Evolutionary conservation across 2,329 filamentous ascomycete genomes (phyloP).

Genomic region (Pseudogymnoascus sp.): DNA sequence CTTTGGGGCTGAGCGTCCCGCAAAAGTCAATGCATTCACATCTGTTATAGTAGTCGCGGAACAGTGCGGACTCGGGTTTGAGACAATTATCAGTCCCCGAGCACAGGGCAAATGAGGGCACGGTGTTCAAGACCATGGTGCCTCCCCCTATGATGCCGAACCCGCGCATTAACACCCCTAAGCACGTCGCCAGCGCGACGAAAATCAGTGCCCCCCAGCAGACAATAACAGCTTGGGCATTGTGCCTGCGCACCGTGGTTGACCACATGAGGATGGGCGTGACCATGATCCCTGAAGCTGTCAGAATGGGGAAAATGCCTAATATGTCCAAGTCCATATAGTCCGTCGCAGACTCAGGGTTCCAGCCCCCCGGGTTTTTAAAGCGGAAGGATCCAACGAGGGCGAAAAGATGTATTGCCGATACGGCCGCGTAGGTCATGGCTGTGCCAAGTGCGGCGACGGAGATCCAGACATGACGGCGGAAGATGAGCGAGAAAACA

Average conservation of each 20-base stretch:
- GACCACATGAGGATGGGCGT: constrained; percentile 17
- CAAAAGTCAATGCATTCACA: constrained; percentile 15
- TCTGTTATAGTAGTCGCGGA: neutral
- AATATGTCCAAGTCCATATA: constrained; percentile 11
- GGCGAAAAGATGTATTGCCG: constrained; percentile 14
- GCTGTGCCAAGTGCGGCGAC: constrained; percentile 16
- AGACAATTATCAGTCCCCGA: neutral
- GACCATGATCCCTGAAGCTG: constrained; percentile 16
- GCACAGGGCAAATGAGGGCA: neutral
- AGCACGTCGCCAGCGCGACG: neutral
- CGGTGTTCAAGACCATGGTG: constrained; percentile 6
- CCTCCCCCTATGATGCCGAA: constrained; percentile 3
- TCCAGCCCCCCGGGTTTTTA: neutral
- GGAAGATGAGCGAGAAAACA: constrained; percentile 16
- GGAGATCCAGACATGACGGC: constrained; percentile 15
- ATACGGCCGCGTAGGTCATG: constrained; percentile 13
- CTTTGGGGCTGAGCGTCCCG: constrained; percentile 7
- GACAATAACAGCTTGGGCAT: constrained; percentile 14
- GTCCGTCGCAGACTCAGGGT: neutral
- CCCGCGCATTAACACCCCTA: constrained; percentile 15
- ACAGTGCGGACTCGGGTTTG: neutral
- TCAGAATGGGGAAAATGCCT: constrained; percentile 15
- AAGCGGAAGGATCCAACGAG: constrained; percentile 8
- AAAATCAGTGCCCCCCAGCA: constrained; percentile 15
- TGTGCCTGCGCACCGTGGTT: constrained; percentile 13